Evolutionary conservation across 257 asterid genomes (phyloP), one percentile per base, ranked within the genome.

Genomic region (Solanum dulcamara): DNA sequence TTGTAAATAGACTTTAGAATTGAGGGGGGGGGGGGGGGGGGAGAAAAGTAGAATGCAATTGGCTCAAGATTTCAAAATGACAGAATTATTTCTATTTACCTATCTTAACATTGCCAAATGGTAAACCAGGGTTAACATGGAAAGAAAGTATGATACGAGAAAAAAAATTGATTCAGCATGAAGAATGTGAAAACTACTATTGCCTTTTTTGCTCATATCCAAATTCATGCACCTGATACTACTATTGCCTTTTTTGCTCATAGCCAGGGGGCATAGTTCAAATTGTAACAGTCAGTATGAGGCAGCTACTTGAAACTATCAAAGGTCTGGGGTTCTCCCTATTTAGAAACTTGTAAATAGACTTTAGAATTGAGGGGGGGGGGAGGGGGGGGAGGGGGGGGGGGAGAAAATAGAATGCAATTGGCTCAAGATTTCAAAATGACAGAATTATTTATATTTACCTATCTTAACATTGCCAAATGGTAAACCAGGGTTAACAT

Each of bases 201-300:
- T 46, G 82, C 37, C 42, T 79, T 46, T 79, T 48, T 79, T 46
- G 83, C 42, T 28, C 44, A 85, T 50, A 82, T 38, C 38, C 10
- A 22, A 38, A 75, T 66, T 84, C 66, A 53, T 57, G 42, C 55
- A 95, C 99, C 99, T 94, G 87, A 64, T 87, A 83, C n/a, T n/a
- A n/a, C n/a, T n/a, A n/a, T n/a, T n/a, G n/a, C n/a, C n/a, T n/a
- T n/a, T n/a, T n/a, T n/a, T n/a, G n/a, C n/a, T n/a, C n/a, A n/a
- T n/a, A 15, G 62, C 42, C 17, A 46, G 62, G 17, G 28, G 83
- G 14, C 62, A 44, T 28, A 28, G 62, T 46, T 77, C 13, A 77
- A 77, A 77, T 26, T 28, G 83, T 26, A 15, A 26, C 46, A 75
- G 38, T 44, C 26, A 30, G 37, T 24, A 75, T 75, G 82, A 75